These are phyloP conservation scores for Pichia membranifaciens DNA, from an alignment of 805 yeast genomes.

Conservation along the genomic window DNA sequence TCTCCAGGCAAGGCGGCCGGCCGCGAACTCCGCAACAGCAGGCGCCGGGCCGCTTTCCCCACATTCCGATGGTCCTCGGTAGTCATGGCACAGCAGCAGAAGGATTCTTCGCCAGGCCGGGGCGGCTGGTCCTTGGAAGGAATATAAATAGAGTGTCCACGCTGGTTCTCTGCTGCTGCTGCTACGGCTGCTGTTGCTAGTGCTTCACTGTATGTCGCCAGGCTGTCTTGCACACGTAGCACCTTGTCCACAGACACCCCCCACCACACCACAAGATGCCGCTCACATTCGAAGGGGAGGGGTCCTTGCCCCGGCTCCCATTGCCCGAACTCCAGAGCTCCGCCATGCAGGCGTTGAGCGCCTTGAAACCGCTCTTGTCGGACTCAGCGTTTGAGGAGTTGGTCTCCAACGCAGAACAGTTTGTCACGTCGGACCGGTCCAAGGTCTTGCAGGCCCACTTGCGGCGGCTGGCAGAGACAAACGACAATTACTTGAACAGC, in stretches of 20 bases:
- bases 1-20: not conserved
- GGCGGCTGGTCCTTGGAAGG: too few relatives aligned
- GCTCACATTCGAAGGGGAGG: slow-evolving; percentile 37
- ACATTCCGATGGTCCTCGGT: slow-evolving; percentile 2
- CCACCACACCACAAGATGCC: slow-evolving; percentile 7
- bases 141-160: too few relatives aligned
- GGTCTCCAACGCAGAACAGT: slow-evolving; percentile 38
- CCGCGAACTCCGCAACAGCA: not conserved
- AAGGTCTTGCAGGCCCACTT: slow-evolving; percentile 50
- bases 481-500: slow-evolving; percentile 50
- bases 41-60: not conserved
- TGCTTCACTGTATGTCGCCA: too few relatives aligned
- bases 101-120: too few relatives aligned
- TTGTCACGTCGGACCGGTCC: slow-evolving; percentile 39
- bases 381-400: slow-evolving; percentile 45
- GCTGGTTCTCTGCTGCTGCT: too few relatives aligned
- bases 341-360: slow-evolving; percentile 44
- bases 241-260: too few relatives aligned
- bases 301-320: slow-evolving; percentile 50
- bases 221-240: too few relatives aligned
- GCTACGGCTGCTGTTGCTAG: too few relatives aligned
- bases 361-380: slow-evolving; percentile 55
- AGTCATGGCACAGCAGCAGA: not conserved
- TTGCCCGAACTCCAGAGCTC: slow-evolving; percentile 53
- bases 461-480: slow-evolving; percentile 36